Percentiles rank a stretch among this genome's conserved stretches.
These are phyloP conservation scores for Cafeteria roenbergensis DNA, from an alignment of 108 stramenopile genomes.

Conservation along the genomic window DNA sequence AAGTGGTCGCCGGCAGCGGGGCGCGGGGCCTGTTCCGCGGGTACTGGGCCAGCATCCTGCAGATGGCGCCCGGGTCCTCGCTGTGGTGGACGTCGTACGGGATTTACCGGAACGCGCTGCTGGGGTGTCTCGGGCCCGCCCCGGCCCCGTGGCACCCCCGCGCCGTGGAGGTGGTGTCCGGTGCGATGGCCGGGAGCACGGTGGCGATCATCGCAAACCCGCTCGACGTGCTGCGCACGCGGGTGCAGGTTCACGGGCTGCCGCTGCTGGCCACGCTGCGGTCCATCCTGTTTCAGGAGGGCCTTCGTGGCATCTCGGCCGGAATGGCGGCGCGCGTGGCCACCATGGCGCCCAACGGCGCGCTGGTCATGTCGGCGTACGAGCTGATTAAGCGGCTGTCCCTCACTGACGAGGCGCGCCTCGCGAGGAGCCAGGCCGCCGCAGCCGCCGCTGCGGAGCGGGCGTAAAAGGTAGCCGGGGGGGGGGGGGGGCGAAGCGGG, in stretches of 20 bases:
- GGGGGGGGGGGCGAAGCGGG: too few species aligned
- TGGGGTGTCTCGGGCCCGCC: too few species aligned
- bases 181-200: background rate
- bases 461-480: too few species aligned
- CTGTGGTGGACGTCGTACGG: background rate
- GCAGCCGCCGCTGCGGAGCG: too few species aligned
- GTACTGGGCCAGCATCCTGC: background rate
- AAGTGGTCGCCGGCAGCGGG: too few species aligned
- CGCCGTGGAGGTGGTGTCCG: background rate
- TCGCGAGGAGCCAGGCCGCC: too few species aligned
- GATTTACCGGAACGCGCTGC: background rate
- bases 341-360: slow-evolving; percentile 6
- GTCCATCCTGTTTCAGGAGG: background rate
- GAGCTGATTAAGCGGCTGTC: slow-evolving; percentile 9
- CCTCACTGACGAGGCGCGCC: background rate
- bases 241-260: slow-evolving; percentile 3
- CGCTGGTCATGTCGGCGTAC: slow-evolving; percentile 7
- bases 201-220: slow-evolving; percentile 1
- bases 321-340: background rate
- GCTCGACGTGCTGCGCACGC: slow-evolving; percentile 1
- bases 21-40: background rate
- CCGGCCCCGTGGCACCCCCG: background rate
- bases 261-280: background rate
- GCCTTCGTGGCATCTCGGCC: background rate
- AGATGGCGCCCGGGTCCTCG: background rate